Evolutionary conservation across 495 filamentous ascomycete genomes (phyloP).

Genomic region (Aspergillus saccharolyticus): DNA sequence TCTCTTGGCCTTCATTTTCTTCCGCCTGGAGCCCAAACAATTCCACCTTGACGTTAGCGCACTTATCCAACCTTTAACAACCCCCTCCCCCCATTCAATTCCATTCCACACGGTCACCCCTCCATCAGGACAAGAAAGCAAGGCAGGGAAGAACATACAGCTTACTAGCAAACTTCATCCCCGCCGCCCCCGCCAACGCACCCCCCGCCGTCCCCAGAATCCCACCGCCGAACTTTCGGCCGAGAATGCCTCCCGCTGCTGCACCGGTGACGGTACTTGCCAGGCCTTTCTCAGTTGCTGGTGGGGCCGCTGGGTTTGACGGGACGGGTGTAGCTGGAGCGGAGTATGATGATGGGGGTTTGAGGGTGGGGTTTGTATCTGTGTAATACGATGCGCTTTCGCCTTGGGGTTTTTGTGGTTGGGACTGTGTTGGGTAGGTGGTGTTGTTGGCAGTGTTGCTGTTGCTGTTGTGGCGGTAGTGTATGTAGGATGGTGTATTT

Average conservation of each 20-base stretch:
- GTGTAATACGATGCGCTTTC: constrained; percentile 25
- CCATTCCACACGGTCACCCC: no score
- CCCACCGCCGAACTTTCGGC: constrained; percentile 41
- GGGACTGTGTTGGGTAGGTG: constrained; percentile 30
- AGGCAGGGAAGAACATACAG: constrained; percentile 24
- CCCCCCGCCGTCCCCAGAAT: constrained; percentile 37
- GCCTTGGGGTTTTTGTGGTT: constrained; percentile 24
- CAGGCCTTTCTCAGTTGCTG: constrained; percentile 38
- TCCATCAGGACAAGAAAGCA: background rate
- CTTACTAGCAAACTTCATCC: constrained; percentile 35
- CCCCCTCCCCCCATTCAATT: no score
- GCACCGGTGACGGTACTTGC: constrained; percentile 40
- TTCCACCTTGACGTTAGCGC: no score
- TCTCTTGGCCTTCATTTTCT: constrained; percentile 31
- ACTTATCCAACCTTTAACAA: no score
- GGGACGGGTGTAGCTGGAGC: background rate
- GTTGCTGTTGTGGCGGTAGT: constrained; percentile 26
- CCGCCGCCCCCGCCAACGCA: constrained; percentile 42
- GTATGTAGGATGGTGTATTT: constrained; percentile 16
- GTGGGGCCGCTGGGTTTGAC: constrained; percentile 10
- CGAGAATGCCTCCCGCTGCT: constrained; percentile 38
- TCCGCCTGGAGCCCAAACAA: constrained; percentile 19
- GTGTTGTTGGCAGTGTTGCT: constrained; percentile 21
- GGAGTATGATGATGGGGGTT: no score
- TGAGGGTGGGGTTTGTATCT: no score